These are phyloP conservation scores for Neurospora tetraspora DNA, from an alignment of 495 filamentous ascomycete species.

Conservation along the genomic window DNA sequence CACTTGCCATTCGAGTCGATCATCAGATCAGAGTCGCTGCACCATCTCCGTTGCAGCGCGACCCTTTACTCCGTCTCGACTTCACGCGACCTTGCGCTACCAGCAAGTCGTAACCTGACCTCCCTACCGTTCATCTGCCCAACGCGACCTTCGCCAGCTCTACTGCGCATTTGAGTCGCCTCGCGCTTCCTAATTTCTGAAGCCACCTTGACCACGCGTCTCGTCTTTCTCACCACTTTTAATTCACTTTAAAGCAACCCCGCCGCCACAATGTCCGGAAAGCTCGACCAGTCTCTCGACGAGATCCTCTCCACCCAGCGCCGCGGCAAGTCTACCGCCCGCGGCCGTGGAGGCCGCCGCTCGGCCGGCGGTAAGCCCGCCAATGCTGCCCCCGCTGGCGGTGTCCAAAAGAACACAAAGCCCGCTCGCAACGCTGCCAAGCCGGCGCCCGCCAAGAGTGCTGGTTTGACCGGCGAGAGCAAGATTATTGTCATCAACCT, in stretches of 20 bases:
- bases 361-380: slow-evolving; percentile 40
- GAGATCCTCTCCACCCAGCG: slow-evolving; percentile 79
- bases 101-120: slow-evolving; percentile 3
- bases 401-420: slow-evolving; percentile 73
- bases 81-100: slow-evolving; percentile 9
- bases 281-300: slow-evolving; percentile 91
- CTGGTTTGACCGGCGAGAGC: slow-evolving; percentile 60
- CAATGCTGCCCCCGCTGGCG: slow-evolving; percentile 62
- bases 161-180: background rate
- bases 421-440: slow-evolving; percentile 50
- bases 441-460: slow-evolving; percentile 46
- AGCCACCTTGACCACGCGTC: background rate
- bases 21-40: slow-evolving; percentile 4
- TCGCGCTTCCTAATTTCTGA: background rate
- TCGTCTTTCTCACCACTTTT: slow-evolving; percentile 11
- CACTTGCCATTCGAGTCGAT: slow-evolving; percentile 4
- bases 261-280: slow-evolving; percentile 66
- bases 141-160: slow-evolving; percentile 1
- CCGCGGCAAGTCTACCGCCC: slow-evolving; percentile 30
- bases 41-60: background rate
- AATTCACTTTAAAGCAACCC: slow-evolving; percentile 5
- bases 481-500: slow-evolving; percentile 98
- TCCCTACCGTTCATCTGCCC: slow-evolving; percentile 1
- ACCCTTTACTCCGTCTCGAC: slow-evolving; percentile 5
- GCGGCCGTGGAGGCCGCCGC: slow-evolving; percentile 43